These are phyloP conservation scores for Sapria himalayana DNA, from an alignment of 345 rosid species.

Conservation along the genomic window DNA sequence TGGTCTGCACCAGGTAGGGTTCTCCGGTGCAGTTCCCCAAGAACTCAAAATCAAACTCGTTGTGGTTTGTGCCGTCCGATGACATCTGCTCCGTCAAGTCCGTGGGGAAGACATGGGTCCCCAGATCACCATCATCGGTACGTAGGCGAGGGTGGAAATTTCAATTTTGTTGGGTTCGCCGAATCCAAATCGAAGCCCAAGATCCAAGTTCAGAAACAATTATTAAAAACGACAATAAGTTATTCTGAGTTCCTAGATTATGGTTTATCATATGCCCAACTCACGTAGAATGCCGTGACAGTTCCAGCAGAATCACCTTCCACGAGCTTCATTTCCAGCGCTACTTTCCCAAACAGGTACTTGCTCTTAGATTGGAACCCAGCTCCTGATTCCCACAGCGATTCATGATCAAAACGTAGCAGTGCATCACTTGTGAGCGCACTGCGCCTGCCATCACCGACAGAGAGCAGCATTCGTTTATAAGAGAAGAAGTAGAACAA, in stretches of 20 bases:
- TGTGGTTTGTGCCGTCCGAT: constrained; percentile 76
- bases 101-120: too few relatives aligned
- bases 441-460: too few relatives aligned
- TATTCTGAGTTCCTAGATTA: not conserved
- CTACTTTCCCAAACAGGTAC: constrained; percentile 80
- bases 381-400: constrained; percentile 45
- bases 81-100: constrained; percentile 47
- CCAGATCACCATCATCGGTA: too few relatives aligned
- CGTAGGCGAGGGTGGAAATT: too few relatives aligned
- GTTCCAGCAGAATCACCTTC: constrained; percentile 99
- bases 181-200: too few relatives aligned
- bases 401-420: too few relatives aligned
- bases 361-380: constrained; percentile 84
- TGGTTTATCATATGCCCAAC: constrained; percentile 5
- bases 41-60: constrained; percentile 93
- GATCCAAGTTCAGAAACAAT: not conserved
- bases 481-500: not conserved
- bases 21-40: constrained; percentile 85
- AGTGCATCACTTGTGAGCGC: too few relatives aligned
- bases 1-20: constrained; percentile 79
- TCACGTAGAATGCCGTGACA: constrained; percentile 90
- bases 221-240: not conserved
- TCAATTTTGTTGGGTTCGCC: too few relatives aligned
- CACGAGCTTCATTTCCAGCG: constrained; percentile 78
- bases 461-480: too few relatives aligned